These are phyloP conservation scores for Tripterygium wilfordii DNA, from an alignment of 177 flowering plant species.

Conservation along the genomic window DNA sequence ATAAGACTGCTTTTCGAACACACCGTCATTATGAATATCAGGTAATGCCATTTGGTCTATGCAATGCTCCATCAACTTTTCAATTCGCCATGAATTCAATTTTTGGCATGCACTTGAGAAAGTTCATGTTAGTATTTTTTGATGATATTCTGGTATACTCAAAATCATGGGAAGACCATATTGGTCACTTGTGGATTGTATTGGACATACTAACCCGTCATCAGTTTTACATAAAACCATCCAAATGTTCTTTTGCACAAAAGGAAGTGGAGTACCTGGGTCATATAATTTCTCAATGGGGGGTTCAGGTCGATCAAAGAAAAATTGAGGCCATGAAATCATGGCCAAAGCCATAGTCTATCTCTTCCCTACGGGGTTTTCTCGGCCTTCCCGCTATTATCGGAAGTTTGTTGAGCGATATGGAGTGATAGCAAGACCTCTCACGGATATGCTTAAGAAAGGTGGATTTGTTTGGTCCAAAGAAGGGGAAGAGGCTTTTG, in stretches of 20 bases:
- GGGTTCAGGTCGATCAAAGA: neutral
- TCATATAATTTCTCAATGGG: neutral
- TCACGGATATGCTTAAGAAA: neutral
- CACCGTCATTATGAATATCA: constrained; percentile 7
- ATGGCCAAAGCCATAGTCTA: neutral
- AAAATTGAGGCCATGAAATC: neutral
- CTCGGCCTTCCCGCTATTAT: neutral
- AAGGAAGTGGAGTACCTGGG: neutral
- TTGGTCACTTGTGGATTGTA: neutral
- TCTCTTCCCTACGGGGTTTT: neutral
- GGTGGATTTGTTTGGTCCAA: neutral
- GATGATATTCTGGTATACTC: constrained; percentile 9
- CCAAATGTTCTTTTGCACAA: constrained; percentile 3
- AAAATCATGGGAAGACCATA: neutral
- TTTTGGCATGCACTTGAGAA: too few species aligned
- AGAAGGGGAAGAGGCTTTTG: neutral
- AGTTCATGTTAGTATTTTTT: too few species aligned
- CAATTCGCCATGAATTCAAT: constrained; percentile 9
- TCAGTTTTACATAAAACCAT: neutral
- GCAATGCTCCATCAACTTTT: constrained; percentile 1
- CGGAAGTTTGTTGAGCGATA: neutral
- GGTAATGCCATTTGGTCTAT: constrained; percentile 6
- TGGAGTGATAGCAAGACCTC: neutral
- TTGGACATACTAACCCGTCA: constrained; percentile 1
- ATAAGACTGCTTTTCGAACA: constrained; percentile 7